Evolutionary conservation across 2,329 filamentous ascomycete genomes (phyloP).

Genomic region (Colletotrichum higginsianum): DNA sequence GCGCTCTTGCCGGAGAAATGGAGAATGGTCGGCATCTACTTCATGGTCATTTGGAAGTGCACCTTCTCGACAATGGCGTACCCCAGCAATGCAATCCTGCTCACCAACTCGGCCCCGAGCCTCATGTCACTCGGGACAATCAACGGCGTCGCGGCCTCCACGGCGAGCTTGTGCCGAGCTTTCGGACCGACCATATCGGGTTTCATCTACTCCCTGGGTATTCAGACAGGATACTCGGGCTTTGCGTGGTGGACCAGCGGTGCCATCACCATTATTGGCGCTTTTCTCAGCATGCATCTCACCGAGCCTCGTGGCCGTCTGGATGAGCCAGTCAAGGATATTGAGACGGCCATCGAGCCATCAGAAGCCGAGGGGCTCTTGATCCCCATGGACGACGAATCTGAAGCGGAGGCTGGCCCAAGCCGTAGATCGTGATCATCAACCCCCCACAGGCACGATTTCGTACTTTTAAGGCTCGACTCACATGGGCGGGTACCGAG

Average conservation of each 20-base stretch:
- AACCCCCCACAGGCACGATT: not conserved
- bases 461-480: slow-evolving; percentile 4
- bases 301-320: slow-evolving; percentile 70
- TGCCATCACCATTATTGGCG: slow-evolving; percentile 81
- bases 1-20: slow-evolving; percentile 82
- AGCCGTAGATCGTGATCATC: slow-evolving; percentile 25
- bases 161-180: slow-evolving; percentile 88
- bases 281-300: slow-evolving; percentile 82
- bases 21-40: slow-evolving; percentile 82
- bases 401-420: slow-evolving; percentile 27
- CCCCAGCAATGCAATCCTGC: slow-evolving; percentile 89
- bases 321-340: slow-evolving; percentile 57
- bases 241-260: slow-evolving; percentile 95
- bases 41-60: slow-evolving; percentile 90
- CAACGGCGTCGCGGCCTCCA: slow-evolving; percentile 92
- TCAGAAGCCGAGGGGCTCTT: slow-evolving; percentile 38
- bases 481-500: slow-evolving; percentile 3
- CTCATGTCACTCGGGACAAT: slow-evolving; percentile 89
- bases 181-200: slow-evolving; percentile 93
- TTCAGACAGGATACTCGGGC: slow-evolving; percentile 86
- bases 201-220: slow-evolving; percentile 84
- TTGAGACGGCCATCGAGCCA: slow-evolving; percentile 55
- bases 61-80: slow-evolving; percentile 93
- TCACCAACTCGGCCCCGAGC: slow-evolving; percentile 89
- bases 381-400: slow-evolving; percentile 10